Evolutionary conservation across 805 yeast genomes (phyloP).

Genomic region (Saccharomycopsis oosterbeekiorum): DNA sequence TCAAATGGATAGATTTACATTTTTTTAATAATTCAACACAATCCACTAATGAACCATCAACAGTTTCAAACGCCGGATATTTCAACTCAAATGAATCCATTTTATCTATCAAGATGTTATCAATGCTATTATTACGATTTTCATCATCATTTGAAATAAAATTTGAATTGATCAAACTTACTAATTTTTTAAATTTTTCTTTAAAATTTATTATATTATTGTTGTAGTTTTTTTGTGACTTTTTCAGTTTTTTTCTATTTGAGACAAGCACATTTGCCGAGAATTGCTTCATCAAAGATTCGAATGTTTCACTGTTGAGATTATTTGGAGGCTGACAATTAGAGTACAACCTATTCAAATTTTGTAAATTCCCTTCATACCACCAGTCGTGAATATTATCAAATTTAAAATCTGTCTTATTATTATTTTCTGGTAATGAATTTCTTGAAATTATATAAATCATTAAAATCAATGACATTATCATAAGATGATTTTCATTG

Average conservation of each 20-base stretch:
- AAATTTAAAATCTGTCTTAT: background rate
- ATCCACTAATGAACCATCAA: background rate
- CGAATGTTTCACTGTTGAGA: background rate
- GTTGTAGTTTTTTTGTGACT: background rate
- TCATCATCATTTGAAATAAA: background rate
- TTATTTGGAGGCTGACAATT: background rate
- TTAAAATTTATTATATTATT: background rate
- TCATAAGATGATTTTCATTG: background rate
- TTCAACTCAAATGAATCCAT: background rate
- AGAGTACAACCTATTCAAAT: background rate
- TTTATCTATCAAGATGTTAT: background rate
- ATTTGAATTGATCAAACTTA: constrained; percentile 21
- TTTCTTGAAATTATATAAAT: background rate
- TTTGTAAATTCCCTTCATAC: constrained; percentile 1
- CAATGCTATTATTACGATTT: too few species aligned
- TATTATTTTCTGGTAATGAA: background rate
- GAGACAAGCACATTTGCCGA: background rate
- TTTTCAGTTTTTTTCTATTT: background rate
- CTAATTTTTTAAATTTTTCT: constrained; percentile 24
- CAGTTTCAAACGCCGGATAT: background rate
- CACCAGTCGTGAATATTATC: background rate
- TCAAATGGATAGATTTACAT: background rate
- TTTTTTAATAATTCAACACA: background rate
- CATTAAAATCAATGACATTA: background rate
- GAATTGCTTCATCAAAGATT: background rate